Evolutionary conservation across 192 early-diverging fungal genomes (phyloP).

Genomic region (Coemansia sp.): DNA sequence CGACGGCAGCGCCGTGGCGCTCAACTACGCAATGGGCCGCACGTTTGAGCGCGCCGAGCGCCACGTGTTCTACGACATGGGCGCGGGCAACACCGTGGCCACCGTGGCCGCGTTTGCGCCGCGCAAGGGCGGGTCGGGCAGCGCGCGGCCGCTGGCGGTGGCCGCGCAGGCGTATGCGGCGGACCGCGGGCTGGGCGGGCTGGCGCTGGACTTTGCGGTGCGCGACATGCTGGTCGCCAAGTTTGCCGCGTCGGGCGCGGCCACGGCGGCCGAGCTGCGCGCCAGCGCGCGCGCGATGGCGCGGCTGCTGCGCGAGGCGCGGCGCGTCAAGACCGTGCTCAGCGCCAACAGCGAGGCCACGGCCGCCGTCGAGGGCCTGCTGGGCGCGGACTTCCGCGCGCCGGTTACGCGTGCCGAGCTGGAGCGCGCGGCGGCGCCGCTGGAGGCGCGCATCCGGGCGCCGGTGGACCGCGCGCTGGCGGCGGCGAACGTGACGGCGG

Average conservation of each 20-base stretch:
- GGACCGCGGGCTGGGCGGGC: slow-evolving; percentile 83
- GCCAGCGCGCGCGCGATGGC: slow-evolving; percentile 79
- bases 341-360: slow-evolving; percentile 87
- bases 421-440: slow-evolving; percentile 63
- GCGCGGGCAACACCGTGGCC: slow-evolving; percentile 89
- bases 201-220: slow-evolving; percentile 77
- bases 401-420: slow-evolving; percentile 74
- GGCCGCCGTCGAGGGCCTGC: slow-evolving; percentile 83
- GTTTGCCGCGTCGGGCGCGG: slow-evolving; percentile 60
- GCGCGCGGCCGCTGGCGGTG: slow-evolving; percentile 61
- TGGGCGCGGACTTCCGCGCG: slow-evolving; percentile 78
- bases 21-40: slow-evolving; percentile 84
- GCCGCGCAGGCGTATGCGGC: slow-evolving; percentile 78
- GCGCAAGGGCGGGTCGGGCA: slow-evolving; percentile 50
- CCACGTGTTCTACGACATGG: slow-evolving; percentile 98
- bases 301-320: slow-evolving; percentile 87
- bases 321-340: slow-evolving; percentile 92
- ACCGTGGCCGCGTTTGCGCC: slow-evolving; percentile 77
- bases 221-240: slow-evolving; percentile 73
- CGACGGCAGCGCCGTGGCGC: slow-evolving; percentile 93
- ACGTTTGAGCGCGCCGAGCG: slow-evolving; percentile 61
- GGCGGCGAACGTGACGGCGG: slow-evolving; percentile 61
- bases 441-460: slow-evolving; percentile 61
- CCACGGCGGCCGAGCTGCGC: slow-evolving; percentile 54
- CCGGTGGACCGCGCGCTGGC: slow-evolving; percentile 73